These are phyloP conservation scores for Ricinus communis DNA, from an alignment of 345 rosid species.

Conservation along the genomic window DNA sequence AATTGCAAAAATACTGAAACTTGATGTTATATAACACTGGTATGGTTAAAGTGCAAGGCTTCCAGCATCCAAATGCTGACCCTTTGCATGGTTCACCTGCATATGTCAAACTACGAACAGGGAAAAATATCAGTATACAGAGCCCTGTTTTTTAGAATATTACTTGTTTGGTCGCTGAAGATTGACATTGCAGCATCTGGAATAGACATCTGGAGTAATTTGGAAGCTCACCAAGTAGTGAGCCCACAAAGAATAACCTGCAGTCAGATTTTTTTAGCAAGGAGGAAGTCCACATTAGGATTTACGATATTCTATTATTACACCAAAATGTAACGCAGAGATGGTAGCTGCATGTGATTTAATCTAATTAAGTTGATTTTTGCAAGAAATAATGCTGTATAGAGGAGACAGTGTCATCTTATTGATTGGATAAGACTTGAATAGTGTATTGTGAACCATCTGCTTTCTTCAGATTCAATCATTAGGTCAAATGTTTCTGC, in stretches of 20 bases:
- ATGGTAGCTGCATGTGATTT: neutral
- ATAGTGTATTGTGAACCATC: neutral
- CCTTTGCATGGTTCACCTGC: neutral
- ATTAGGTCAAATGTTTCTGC: constrained; percentile 1
- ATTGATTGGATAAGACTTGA: neutral
- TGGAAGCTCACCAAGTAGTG: neutral
- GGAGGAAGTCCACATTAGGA: neutral
- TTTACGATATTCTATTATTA: neutral
- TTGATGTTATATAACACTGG: too few species aligned
- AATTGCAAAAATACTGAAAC: too few species aligned
- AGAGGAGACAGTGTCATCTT: neutral
- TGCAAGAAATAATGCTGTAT: neutral
- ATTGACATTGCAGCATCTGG: neutral
- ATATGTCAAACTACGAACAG: neutral
- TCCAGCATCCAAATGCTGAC: too few species aligned
- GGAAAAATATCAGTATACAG: neutral
- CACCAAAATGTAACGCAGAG: neutral
- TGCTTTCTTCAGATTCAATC: neutral
- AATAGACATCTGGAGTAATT: neutral
- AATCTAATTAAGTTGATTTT: neutral
- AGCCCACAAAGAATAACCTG: neutral
- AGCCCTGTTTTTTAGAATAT: neutral
- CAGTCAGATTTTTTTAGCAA: neutral
- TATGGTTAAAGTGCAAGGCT: too few species aligned
- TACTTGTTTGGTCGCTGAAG: neutral